These are phyloP conservation scores for Salix brachista DNA, from an alignment of 345 rosid species.

Conservation along the genomic window DNA sequence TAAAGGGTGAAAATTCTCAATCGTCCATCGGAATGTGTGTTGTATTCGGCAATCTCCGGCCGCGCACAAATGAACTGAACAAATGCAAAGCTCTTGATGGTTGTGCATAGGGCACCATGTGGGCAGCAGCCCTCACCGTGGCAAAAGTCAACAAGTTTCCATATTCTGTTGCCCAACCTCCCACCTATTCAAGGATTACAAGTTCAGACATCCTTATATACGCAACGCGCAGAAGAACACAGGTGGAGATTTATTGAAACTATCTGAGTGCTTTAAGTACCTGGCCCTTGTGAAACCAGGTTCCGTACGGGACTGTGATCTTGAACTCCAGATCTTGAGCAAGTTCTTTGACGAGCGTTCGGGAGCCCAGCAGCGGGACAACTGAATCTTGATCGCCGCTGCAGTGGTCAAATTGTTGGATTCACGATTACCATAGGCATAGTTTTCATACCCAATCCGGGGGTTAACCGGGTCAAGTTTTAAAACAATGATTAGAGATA, in stretches of 20 bases:
- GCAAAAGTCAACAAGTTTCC: slow-evolving; percentile 71
- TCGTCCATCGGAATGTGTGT: slow-evolving; percentile 38
- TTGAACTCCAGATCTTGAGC: slow-evolving; percentile 61
- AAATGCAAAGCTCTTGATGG: slow-evolving; percentile 83
- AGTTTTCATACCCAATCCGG: too few species aligned
- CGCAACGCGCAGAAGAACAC: not conserved
- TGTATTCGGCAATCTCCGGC: slow-evolving; percentile 58
- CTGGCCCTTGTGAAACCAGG: slow-evolving; percentile 96
- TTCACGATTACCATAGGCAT: too few species aligned
- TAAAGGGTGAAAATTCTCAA: slow-evolving; percentile 11
- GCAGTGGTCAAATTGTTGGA: slow-evolving; percentile 2
- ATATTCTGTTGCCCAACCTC: slow-evolving; percentile 82
- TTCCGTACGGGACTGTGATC: slow-evolving; percentile 63
- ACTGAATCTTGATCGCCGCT: slow-evolving; percentile 94
- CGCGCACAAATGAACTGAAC: slow-evolving; percentile 61
- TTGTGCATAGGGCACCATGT: slow-evolving; percentile 93
- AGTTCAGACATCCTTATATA: not conserved
- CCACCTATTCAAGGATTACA: slow-evolving; percentile 44
- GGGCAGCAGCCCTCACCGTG: slow-evolving; percentile 83
- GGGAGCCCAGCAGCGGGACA: slow-evolving; percentile 70
- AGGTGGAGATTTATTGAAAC: not conserved
- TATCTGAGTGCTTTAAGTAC: slow-evolving; percentile 23
- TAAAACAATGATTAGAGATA: not conserved
- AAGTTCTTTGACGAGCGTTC: slow-evolving; percentile 70
- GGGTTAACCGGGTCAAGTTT: too few species aligned